A percentile compares a stretch with the other conserved stretches of the same genome.
Evolutionary conservation across 2,329 filamentous ascomycete genomes (phyloP).

Genomic region (Fusarium chuoi): DNA sequence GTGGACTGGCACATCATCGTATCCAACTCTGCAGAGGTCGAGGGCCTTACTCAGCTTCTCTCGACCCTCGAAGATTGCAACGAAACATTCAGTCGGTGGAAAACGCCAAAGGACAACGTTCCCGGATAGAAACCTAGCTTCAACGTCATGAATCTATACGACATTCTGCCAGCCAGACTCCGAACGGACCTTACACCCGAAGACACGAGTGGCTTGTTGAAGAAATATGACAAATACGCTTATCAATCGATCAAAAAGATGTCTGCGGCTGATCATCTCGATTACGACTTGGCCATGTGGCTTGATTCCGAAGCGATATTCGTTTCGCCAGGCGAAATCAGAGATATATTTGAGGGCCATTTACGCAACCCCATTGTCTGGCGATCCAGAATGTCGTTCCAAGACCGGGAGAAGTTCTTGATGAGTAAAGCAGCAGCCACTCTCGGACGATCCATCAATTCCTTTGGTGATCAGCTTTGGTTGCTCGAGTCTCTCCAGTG

Average conservation of each 20-base stretch:
- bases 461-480: neutral
- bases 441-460: neutral
- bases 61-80: neutral
- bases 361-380: neutral
- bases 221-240: neutral
- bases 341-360: accelerated
- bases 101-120: neutral
- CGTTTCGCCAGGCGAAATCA: accelerated
- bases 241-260: neutral
- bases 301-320: neutral
- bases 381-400: neutral
- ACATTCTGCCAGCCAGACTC: neutral
- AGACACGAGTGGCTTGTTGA: neutral
- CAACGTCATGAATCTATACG: neutral
- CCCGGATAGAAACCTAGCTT: neutral
- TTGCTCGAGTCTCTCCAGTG: neutral
- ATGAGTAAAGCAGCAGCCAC: neutral
- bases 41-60: neutral
- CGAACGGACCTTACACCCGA: neutral
- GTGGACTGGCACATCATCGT: neutral
- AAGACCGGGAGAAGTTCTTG: neutral
- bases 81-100: neutral
- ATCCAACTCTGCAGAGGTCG: neutral
- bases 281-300: neutral
- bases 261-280: neutral